Base-by-base conservation (phyloP, 2,329 filamentous ascomycete genomes). In the Talaromyces sp. region DNA sequence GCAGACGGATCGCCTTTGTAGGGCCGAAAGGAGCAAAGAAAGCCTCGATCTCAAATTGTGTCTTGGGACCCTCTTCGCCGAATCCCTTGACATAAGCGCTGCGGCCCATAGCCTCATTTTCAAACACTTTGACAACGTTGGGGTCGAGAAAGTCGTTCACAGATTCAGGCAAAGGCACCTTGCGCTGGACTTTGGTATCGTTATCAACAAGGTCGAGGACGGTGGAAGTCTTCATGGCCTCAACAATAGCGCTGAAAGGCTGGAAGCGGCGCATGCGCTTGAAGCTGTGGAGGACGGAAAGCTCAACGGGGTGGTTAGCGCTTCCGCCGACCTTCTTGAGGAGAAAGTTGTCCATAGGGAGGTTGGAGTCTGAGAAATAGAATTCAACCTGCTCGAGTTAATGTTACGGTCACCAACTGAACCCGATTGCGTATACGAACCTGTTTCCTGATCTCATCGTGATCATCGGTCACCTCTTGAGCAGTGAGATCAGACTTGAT, bases 261-360 rank as follows among this genome's bases (percentile, higher is more conserved):
- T 95, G 88, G 86, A 98, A 99, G 72, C 89, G 90, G 70, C 88
- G 90, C 96, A 99, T 99, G 77, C 96, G 93, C 82, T 93, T 94
- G 85, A 99, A 99, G 60, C 82, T 88, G 83, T 89, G 87, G 70
- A 99, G 87, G 67, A 88, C 85, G 73, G 88, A 88, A 70, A 99
- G 83, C 24, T 88, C 82, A 43, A 99, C 88, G 50, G 93, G 85
- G 57, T 73, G 72, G 77, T 90, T 90, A 83, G 97, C 85, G 69
- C 86, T 83, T 65, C 94, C 94, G 45, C 88, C 90, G 63, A 92
- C 90, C 73, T 88, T 84, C 68, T 87, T 84, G 82, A 93, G 91
- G 71, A 99, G 85, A 82, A 92, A 96, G 77, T 92, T 90, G 80
- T 99, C 96, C 73, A 87, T 88, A 60, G 90, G 89, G 43, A 99